Evolutionary conservation across 441 rosid genomes (phyloP), one percentile per base, ranked within the genome.

Genomic region (California macrophylla): DNA sequence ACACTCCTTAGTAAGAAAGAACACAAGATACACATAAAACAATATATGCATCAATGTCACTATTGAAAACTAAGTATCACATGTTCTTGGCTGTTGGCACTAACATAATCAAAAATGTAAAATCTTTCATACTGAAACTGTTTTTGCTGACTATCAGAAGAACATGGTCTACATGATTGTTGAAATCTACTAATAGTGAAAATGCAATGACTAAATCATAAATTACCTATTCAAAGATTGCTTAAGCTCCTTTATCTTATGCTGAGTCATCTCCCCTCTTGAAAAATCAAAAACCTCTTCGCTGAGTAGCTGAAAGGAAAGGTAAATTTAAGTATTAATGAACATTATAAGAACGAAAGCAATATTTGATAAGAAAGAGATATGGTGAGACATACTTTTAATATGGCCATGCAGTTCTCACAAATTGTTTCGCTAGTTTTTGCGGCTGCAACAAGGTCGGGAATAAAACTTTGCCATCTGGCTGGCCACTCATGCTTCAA

Each of bases 241-340:
- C 77, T 96, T 96, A 38, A 96, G 94, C 79, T 96, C 99, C 82
- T 93, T 96, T 78, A 96, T 91, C 84, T 93, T 96, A 82, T 77
- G 97, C 70, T 83, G 99, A 66, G 97, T 96, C 99, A 96, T 93
- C 79, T 96, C 98, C 70, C 99, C 99, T 72, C 97, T 85, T 64
- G 99, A 96, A 82, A 96, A 96, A 85, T 96, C 99, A 78, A 96
- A 96, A 77, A 96, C 99, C 76, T 96, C 99, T 83, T 96, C 99
- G 67, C 99, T 96, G 47, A 96, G 79, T 70, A 96, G 98, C 99
- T 96, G 92, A 45, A 50, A 52, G 21, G 65, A 66, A 45, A 58
- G 58, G 66, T 61, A 24, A 42, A 60, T 23, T n/a, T n/a, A n/a
- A n/a, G n/a, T n/a, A n/a, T n/a, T n/a, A n/a, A n/a, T n/a, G n/a